Percentiles rank a stretch among this genome's conserved stretches.
These are phyloP conservation scores for Ogataea haglerorum DNA, from an alignment of 805 yeast species.

Conservation along the genomic window DNA sequence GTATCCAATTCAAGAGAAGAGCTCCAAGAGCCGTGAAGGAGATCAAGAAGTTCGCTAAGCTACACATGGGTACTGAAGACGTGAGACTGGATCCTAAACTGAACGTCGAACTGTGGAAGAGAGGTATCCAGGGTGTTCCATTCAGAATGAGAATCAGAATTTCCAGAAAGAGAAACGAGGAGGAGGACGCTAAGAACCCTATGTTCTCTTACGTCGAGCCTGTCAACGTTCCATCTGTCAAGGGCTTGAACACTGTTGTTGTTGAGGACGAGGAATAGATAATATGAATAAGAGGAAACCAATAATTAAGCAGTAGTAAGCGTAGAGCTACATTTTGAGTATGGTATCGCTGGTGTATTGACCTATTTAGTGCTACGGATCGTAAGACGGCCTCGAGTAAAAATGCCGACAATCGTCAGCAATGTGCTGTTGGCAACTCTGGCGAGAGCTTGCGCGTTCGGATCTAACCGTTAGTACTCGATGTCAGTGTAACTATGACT, in stretches of 20 bases:
- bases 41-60: slow-evolving; percentile 96
- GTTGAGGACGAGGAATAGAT: slow-evolving; percentile 63
- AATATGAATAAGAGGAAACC: slow-evolving; percentile 13
- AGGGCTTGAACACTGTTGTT: slow-evolving; percentile 97
- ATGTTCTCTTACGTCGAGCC: slow-evolving; percentile 98
- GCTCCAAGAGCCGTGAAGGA: slow-evolving; percentile 99
- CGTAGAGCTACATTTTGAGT: background rate
- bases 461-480: slow-evolving; percentile 6
- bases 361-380: background rate
- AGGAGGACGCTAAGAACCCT: slow-evolving; percentile 98
- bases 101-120: slow-evolving; percentile 98
- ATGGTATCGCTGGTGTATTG: background rate
- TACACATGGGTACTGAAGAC: slow-evolving; percentile 99
- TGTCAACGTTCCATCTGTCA: slow-evolving; percentile 88
- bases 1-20: slow-evolving; percentile 98
- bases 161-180: slow-evolving; percentile 97
- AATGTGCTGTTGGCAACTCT: background rate
- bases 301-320: slow-evolving; percentile 2
- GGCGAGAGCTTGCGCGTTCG: background rate
- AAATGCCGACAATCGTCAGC: background rate
- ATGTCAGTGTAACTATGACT: slow-evolving; percentile 87
- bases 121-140: slow-evolving; percentile 99
- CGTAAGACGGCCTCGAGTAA: background rate
- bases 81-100: slow-evolving; percentile 98
- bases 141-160: slow-evolving; percentile 97